A percentile compares a stretch with the other conserved stretches of the same genome.
These are phyloP conservation scores for Orobanche coerulescens DNA, from an alignment of 257 asterid species.

Conservation along the genomic window DNA sequence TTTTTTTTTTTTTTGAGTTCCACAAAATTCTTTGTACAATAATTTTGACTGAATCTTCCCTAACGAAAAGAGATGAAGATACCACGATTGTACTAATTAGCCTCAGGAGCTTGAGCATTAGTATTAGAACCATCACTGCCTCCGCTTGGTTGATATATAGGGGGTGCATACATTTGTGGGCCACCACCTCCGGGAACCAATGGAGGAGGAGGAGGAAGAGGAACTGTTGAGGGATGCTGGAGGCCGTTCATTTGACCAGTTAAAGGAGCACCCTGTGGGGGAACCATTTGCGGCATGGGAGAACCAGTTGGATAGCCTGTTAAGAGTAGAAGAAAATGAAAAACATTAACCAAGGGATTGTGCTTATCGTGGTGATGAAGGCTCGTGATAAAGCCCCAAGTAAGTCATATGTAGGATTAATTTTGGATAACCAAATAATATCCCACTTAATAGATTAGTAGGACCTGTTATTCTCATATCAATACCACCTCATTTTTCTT, in stretches of 20 bases:
- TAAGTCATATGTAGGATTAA: too few species aligned
- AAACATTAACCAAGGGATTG: background rate
- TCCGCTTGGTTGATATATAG: constrained; percentile 49
- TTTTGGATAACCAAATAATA: too few species aligned
- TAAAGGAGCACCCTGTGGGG: constrained; percentile 60
- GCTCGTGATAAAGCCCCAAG: too few species aligned
- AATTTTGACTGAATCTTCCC: constrained; percentile 11
- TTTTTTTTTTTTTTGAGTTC: constrained; percentile 4
- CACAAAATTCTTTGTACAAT: constrained; percentile 22
- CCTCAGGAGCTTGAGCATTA: constrained; percentile 38
- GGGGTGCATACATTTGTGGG: constrained; percentile 54
- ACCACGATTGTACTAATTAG: constrained; percentile 33
- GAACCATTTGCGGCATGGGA: constrained; percentile 52
- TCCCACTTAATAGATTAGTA: too few species aligned
- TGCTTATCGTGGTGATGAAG: background rate
- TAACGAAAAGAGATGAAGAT: constrained; percentile 11
- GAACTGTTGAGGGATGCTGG: constrained; percentile 50
- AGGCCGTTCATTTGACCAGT: constrained; percentile 67
- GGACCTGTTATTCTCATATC: too few species aligned
- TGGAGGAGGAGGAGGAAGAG: constrained; percentile 35
- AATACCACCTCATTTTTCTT: too few species aligned
- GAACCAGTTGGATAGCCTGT: constrained; percentile 51
- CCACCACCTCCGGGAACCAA: constrained; percentile 46
- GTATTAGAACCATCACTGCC: constrained; percentile 41
- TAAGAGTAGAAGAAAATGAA: background rate